Evolutionary conservation across 352 stramenopile genomes (phyloP).

Genomic region (Aphanomyces invadans): DNA sequence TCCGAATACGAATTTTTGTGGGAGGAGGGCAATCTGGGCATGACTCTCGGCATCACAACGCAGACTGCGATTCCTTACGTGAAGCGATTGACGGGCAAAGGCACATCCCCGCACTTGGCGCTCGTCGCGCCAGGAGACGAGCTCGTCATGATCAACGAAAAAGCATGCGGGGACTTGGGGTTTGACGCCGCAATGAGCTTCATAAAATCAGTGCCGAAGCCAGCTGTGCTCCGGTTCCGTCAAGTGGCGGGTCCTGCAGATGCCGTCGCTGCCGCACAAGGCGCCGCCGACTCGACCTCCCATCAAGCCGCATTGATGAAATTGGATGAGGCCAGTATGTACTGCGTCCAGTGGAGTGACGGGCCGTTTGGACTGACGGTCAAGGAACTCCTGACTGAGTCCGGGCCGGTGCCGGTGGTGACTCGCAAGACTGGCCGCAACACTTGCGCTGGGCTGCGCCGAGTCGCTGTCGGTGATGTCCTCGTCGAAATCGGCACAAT

Average conservation of each 20-base stretch:
- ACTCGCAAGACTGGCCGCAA: conserved; percentile 72
- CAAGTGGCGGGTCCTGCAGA: conserved; percentile 16
- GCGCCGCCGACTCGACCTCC: neutral
- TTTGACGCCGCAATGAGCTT: conserved; percentile 79
- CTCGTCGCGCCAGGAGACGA: conserved; percentile 70
- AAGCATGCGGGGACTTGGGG: conserved; percentile 37
- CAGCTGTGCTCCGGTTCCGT: conserved; percentile 65
- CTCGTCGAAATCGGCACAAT: conserved; percentile 68
- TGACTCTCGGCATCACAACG: conserved; percentile 56
- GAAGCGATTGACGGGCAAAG: conserved; percentile 72
- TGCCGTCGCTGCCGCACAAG: neutral
- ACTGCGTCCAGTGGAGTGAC: conserved; percentile 72
- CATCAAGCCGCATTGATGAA: conserved; percentile 41
- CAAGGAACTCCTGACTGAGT: conserved; percentile 60
- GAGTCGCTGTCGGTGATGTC: conserved; percentile 68
- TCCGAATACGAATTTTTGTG: conserved; percentile 81
- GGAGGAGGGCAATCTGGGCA: conserved; percentile 65
- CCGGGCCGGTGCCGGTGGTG: conserved; percentile 60
- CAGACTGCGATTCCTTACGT: conserved; percentile 51
- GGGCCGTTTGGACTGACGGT: conserved; percentile 74
- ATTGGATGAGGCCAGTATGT: conserved; percentile 62
- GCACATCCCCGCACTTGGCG: conserved; percentile 56
- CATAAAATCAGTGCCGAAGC: conserved; percentile 80
- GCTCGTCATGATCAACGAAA: conserved; percentile 76
- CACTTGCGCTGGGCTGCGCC: conserved; percentile 62